Percentiles rank a stretch among this genome's conserved stretches.
Conservation (phyloP, 148 eudicot species). For the Rhododendron kiyosumense region DNA sequence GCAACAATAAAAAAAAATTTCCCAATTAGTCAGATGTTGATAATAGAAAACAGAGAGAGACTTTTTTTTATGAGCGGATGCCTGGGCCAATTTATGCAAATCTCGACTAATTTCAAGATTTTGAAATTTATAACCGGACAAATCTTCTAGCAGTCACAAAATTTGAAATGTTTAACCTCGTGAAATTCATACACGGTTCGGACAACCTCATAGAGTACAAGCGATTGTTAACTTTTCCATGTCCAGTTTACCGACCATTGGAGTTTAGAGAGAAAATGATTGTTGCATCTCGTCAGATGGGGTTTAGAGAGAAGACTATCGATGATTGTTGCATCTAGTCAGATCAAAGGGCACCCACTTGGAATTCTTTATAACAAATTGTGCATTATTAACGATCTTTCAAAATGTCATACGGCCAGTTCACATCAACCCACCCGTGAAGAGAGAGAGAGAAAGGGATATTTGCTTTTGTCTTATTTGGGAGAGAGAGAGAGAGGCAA, state of each 20-base stretch:
- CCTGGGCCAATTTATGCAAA: too few species aligned
- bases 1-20: neutral
- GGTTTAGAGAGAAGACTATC: neutral
- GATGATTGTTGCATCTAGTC: slow-evolving; percentile 8
- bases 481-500: neutral
- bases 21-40: neutral
- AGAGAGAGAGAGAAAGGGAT: neutral
- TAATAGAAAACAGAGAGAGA: neutral
- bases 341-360: slow-evolving; percentile 11
- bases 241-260: neutral
- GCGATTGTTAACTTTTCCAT: too few species aligned
- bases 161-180: too few species aligned
- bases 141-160: too few species aligned
- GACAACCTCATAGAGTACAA: too few species aligned
- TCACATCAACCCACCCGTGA: slow-evolving; percentile 19
- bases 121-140: rapidly evolving
- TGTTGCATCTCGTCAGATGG: neutral
- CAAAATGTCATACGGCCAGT: slow-evolving; percentile 4
- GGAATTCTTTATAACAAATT: neutral
- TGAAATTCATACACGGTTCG: too few species aligned
- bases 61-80: too few species aligned
- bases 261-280: neutral
- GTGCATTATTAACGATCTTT: neutral
- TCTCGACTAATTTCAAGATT: too few species aligned
- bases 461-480: neutral